A percentile compares a stretch with the other conserved stretches of the same genome.
Conservation (phyloP, 2,329 filamentous ascomycete genomes). For the Lasiodiplodia gonubiensis region DNA sequence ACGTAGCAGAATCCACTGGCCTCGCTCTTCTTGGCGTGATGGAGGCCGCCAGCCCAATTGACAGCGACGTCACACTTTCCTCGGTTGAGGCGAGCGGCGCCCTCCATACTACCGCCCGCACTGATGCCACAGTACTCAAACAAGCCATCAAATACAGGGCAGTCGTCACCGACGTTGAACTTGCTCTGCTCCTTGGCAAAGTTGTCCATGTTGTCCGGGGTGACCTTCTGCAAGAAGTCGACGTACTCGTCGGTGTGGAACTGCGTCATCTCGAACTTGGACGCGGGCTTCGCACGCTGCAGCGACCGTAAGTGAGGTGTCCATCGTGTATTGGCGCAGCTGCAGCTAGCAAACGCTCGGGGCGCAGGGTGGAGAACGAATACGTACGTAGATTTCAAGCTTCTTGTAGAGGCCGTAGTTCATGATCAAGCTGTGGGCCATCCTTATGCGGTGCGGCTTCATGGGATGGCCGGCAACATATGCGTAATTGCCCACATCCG, state of each 20-base stretch:
- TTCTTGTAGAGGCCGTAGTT: constrained; percentile 76
- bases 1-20: constrained; percentile 57
- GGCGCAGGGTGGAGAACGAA: constrained; percentile 10
- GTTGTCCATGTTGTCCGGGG: constrained; percentile 96
- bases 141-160: constrained; percentile 71
- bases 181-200: constrained; percentile 89
- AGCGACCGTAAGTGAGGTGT: constrained; percentile 7
- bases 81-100: constrained; percentile 69
- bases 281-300: constrained; percentile 56
- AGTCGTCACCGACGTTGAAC: constrained; percentile 69
- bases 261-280: constrained; percentile 74
- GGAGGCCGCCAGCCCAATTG: constrained; percentile 58
- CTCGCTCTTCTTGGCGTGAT: constrained; percentile 57
- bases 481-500: constrained; percentile 96
- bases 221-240: constrained; percentile 81
- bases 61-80: constrained; percentile 71
- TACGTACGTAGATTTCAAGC: constrained; percentile 71
- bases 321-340: constrained; percentile 16
- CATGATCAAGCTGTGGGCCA: constrained; percentile 70
- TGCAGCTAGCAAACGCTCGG: constrained; percentile 23
- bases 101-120: constrained; percentile 73
- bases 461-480: constrained; percentile 78
- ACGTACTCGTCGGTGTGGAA: constrained; percentile 77
- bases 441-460: constrained; percentile 71
- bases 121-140: constrained; percentile 75